Evolutionary conservation across 495 filamentous ascomycete genomes (phyloP), one percentile per base, ranked within the genome.

Genomic region (Xylaria bambusicola): DNA sequence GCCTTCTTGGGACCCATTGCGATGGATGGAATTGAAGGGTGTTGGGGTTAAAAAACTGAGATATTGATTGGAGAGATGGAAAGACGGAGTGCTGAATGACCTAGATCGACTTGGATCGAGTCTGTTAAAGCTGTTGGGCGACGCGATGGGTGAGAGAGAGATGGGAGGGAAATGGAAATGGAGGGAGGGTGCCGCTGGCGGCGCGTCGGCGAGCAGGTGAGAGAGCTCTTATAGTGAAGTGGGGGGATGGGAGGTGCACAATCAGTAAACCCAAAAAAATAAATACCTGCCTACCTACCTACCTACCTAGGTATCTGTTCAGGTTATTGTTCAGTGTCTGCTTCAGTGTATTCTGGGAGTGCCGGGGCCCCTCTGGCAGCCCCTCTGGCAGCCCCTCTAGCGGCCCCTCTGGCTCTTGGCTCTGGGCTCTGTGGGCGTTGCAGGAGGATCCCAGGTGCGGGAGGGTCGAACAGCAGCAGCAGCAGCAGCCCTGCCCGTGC

Each of bases 1-100:
- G 82, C 71, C 77, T 86, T 87, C 82, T 86, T 87, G 72, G 84
- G 82, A 82, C 84, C 75, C 84, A 86, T 86, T 71, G 66, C 74
- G 78, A 74, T 62, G 63, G 68, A 41, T 66, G 47, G 24, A 47
- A 47, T 41, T 54, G 52, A 45, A 40, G 21, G 52, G 38, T 7
- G 27, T 33, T 18, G 49, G 33, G 48, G 35, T 56, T 52, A 33
- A 23, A 31, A 63, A 36, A 33, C 42, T 6, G 46, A 47, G 42
- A 58, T 54, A 40, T 21, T n/a, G 36, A 33, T 42, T 58, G 41
- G 21, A 58, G 29, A 13, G 26, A 38, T 45, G 29, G 36, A 47
- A 46, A 49, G 33, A 52, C 53, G 58, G 65, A 60, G 60, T 58
- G 46, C 15, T 33, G 17, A 44, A 52, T 2, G 23, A 57, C 29